Evolutionary conservation across 192 early-diverging fungal genomes (phyloP).

Genomic region (Backusella circina): DNA sequence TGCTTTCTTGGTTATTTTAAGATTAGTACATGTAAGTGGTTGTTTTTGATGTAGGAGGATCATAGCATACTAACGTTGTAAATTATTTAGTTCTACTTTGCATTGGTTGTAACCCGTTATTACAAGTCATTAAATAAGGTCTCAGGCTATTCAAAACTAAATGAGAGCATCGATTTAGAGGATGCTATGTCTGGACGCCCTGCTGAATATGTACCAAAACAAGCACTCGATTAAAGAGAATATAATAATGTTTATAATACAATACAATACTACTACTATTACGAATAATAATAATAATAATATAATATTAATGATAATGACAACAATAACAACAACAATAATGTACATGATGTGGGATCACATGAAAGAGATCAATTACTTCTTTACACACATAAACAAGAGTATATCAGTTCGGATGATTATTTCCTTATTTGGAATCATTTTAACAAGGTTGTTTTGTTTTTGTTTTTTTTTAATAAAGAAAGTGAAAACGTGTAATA

Average conservation of each 20-base stretch:
- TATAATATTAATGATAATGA: background rate
- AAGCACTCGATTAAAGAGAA: background rate
- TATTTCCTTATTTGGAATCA: background rate
- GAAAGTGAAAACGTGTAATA: background rate
- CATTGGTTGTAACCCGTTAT: constrained; percentile 19
- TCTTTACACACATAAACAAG: background rate
- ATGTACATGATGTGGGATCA: background rate
- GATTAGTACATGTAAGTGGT: constrained; percentile 30
- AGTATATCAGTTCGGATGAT: background rate
- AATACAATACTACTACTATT: background rate
- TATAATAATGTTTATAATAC: background rate
- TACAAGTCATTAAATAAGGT: constrained; percentile 8
- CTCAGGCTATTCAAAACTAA: background rate
- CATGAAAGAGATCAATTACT: background rate
- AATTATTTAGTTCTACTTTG: constrained; percentile 22
- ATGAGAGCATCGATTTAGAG: constrained; percentile 10
- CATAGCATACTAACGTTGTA: background rate
- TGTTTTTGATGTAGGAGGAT: background rate
- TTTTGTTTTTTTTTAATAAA: background rate
- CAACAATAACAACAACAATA: background rate
- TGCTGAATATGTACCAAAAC: background rate
- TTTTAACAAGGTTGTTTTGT: background rate
- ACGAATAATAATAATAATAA: background rate
- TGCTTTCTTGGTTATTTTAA: constrained; percentile 16
- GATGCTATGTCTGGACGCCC: background rate